These are phyloP conservation scores for Boechera divaricarpa DNA, from an alignment of 345 rosid genomes.

Conservation along the genomic window DNA sequence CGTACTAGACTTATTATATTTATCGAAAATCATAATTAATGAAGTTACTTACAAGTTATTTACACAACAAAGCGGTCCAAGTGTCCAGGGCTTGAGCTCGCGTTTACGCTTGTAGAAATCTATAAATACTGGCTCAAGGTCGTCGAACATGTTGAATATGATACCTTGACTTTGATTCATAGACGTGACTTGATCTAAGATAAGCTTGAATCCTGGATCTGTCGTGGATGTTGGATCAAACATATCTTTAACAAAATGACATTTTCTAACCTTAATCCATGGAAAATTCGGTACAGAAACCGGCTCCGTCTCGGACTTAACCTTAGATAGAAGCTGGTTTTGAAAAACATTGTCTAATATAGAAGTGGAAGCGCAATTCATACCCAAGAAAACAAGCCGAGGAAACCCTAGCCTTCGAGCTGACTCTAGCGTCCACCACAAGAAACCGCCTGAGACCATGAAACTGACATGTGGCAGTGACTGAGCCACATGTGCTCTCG, in stretches of 20 bases:
- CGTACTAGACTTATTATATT: not conserved
- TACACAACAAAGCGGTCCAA: constrained; percentile 14
- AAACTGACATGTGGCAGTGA: constrained; percentile 5
- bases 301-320: not conserved
- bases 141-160: constrained; percentile 7
- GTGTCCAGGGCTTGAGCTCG: constrained; percentile 7
- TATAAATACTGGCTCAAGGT: constrained; percentile 14
- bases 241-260: constrained; percentile 22
- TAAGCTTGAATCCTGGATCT: constrained; percentile 20
- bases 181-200: constrained; percentile 18
- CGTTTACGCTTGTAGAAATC: constrained; percentile 14
- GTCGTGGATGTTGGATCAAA: not conserved
- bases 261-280: constrained; percentile 25
- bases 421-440: constrained; percentile 30
- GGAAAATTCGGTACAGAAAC: constrained; percentile 15
- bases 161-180: constrained; percentile 15
- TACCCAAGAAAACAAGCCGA: constrained; percentile 21
- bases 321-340: constrained; percentile 24
- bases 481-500: not conserved
- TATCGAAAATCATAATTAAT: not conserved
- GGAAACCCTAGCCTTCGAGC: constrained; percentile 20
- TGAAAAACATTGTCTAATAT: constrained; percentile 8
- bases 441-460: constrained; percentile 20
- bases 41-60: constrained; percentile 6
- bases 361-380: constrained; percentile 10